Percentiles rank a stretch among this genome's conserved stretches.
phyloP scores from a whole-genome alignment of 306 rosid genomes.

The Canavalia gladiata region DNA sequence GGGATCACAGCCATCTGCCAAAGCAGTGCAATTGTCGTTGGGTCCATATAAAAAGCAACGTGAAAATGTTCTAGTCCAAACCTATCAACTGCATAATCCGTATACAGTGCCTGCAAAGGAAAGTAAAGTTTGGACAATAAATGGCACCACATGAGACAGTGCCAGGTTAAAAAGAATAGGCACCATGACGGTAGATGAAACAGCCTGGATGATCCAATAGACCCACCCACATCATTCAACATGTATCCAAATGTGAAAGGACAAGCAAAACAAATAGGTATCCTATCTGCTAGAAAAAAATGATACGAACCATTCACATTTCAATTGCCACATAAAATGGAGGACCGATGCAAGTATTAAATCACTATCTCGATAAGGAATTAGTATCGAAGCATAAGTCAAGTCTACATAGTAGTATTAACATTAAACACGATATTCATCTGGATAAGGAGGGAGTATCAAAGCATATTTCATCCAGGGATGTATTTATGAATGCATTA shows the following conservation, averaged over 20 bases:
- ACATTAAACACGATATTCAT: conserved; percentile 34
- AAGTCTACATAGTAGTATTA: conserved; percentile 23
- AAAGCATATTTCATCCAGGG: conserved; percentile 14
- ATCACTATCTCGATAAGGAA: conserved; percentile 33
- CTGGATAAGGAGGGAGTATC: conserved; percentile 28
- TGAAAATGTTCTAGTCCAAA: conserved; percentile 40
- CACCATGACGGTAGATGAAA: conserved; percentile 31
- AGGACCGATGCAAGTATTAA: conserved; percentile 3
- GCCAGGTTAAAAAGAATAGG: conserved; percentile 34
- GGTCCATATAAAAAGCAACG: conserved; percentile 45
- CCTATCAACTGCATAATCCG: conserved; percentile 40
- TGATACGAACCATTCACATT: conserved; percentile 27
- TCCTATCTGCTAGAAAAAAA: conserved; percentile 33
- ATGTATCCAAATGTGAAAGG: conserved; percentile 35
- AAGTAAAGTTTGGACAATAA: conserved; percentile 18
- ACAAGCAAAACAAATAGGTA: conserved; percentile 43
- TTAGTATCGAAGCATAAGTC: conserved; percentile 25
- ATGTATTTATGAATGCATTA: conserved; percentile 41
- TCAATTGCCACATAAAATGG: conserved; percentile 15
- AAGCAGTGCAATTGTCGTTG: conserved; percentile 38
- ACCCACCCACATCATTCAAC: conserved; percentile 40
- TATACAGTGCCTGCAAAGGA: conserved; percentile 30
- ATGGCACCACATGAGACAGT: conserved; percentile 42
- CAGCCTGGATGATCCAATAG: conserved; percentile 44
- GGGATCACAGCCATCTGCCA: conserved; percentile 48